phyloP scores from a whole-genome alignment of 495 filamentous ascomycete species.

The Recurvomyces mirabilis region DNA sequence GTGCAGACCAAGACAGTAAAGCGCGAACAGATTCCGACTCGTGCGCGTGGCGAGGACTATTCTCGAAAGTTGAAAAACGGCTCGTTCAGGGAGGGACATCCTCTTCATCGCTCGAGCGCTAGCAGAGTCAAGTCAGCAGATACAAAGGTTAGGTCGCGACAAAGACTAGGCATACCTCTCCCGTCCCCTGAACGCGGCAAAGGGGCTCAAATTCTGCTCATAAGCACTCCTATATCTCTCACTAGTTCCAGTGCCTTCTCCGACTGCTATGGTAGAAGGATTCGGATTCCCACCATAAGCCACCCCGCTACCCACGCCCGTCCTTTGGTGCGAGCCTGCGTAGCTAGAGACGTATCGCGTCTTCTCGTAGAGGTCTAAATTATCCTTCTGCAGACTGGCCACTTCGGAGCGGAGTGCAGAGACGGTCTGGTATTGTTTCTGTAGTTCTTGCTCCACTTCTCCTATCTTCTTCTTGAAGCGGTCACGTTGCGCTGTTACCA shows the following conservation, averaged over 20 bases:
- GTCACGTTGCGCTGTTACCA: constrained; percentile 96
- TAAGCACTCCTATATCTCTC: constrained; percentile 90
- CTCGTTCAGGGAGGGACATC: constrained; percentile 82
- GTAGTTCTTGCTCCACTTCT: constrained; percentile 83
- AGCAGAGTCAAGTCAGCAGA: neutral
- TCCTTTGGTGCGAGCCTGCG: constrained; percentile 40
- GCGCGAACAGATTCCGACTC: constrained; percentile 90
- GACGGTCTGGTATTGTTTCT: constrained; percentile 66
- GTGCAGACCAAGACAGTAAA: constrained; percentile 82
- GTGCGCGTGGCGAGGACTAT: constrained; percentile 83
- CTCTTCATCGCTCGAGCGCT: constrained; percentile 80
- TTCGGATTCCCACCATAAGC: constrained; percentile 64
- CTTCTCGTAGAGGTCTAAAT: constrained; percentile 94
- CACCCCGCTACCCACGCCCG: constrained; percentile 34
- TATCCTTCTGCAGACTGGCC: constrained; percentile 87
- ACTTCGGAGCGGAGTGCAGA: constrained; percentile 85
- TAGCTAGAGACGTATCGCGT: constrained; percentile 92
- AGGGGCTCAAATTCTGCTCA: constrained; percentile 88
- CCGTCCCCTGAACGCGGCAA: constrained; percentile 84
- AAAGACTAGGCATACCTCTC: constrained; percentile 39
- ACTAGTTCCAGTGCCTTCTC: constrained; percentile 34
- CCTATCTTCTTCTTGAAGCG: constrained; percentile 94
- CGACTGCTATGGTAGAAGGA: constrained; percentile 52
- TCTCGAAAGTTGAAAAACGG: constrained; percentile 81
- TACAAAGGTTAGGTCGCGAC: neutral